Conservation (phyloP, 2,329 filamentous ascomycete species). For the Phoma sp. region DNA sequence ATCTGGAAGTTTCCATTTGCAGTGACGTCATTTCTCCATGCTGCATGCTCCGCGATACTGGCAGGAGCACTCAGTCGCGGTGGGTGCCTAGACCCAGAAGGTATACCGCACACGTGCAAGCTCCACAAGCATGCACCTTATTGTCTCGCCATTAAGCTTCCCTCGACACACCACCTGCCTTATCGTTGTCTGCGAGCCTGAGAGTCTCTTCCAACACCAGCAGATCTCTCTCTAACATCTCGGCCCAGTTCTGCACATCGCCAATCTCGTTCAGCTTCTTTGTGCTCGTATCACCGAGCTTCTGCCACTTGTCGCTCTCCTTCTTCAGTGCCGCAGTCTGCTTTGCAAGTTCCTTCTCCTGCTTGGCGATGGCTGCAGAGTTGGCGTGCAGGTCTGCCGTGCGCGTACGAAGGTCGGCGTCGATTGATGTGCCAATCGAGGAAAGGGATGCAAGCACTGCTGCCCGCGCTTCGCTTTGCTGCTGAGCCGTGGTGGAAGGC, state of each 20-base stretch:
- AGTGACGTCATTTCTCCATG: conserved; percentile 9
- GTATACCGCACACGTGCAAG: not conserved
- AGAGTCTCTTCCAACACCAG: conserved; percentile 51
- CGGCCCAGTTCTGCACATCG: conserved; percentile 86
- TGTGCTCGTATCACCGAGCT: conserved; percentile 67
- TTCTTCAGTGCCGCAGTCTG: conserved; percentile 66
- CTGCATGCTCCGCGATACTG: too few species aligned
- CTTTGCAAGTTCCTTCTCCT: conserved; percentile 69
- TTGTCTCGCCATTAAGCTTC: not conserved
- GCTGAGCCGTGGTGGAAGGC: conserved; percentile 40
- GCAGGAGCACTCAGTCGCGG: too few species aligned
- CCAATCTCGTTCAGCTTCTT: conserved; percentile 77
- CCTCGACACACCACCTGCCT: conserved; percentile 11
- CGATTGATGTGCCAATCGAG: conserved; percentile 70
- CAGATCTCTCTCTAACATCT: conserved; percentile 67
- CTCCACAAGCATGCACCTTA: conserved; percentile 28
- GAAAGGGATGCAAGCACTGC: conserved; percentile 58
- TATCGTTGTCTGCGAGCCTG: conserved; percentile 42
- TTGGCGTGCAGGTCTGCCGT: conserved; percentile 74
- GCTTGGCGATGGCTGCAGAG: conserved; percentile 67
- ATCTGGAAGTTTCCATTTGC: conserved; percentile 9
- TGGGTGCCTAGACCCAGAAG: not conserved
- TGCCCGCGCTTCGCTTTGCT: conserved; percentile 57
- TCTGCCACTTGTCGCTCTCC: conserved; percentile 70
- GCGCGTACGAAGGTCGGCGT: conserved; percentile 71